Percentiles rank a stretch among this genome's conserved stretches.
Conservation (phyloP, 805 yeast genomes). For the Wickerhamomyces alni region DNA sequence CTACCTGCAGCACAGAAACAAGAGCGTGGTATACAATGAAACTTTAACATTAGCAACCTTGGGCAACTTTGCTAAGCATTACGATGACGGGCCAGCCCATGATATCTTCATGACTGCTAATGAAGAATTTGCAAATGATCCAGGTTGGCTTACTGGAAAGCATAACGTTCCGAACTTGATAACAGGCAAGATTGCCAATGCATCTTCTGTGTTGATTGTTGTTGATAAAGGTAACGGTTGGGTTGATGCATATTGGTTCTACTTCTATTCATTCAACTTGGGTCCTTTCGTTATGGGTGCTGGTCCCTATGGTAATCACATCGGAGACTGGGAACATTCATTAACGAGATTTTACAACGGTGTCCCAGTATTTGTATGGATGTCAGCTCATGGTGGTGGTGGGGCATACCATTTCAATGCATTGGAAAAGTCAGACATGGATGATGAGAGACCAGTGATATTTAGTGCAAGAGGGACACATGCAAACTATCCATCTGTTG, state of each 20-base stretch:
- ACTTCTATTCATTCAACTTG: conserved; percentile 86
- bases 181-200: conserved; percentile 65
- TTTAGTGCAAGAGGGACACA: conserved; percentile 95
- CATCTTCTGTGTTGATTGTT: conserved; percentile 76
- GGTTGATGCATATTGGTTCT: conserved; percentile 96
- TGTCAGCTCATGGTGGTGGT: conserved; percentile 98
- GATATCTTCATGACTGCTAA: conserved; percentile 57
- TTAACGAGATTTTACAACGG: conserved; percentile 80
- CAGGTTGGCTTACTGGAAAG: conserved; percentile 81
- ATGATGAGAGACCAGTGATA: conserved; percentile 55
- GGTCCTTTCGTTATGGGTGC: conserved; percentile 98
- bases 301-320: conserved; percentile 96
- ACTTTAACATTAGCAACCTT: conserved; percentile 27
- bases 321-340: conserved; percentile 98
- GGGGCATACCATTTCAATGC: conserved; percentile 79
- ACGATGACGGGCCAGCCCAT: conserved; percentile 23
- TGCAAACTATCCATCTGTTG: conserved; percentile 94
- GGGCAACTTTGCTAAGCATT: conserved; percentile 13
- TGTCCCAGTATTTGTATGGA: conserved; percentile 80
- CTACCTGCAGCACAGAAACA: conserved; percentile 47
- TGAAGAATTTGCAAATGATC: conserved; percentile 66
- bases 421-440: conserved; percentile 42
- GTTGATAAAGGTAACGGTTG: conserved; percentile 92
- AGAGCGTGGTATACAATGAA: conserved; percentile 30
- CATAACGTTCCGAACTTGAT: conserved; percentile 61